Percentiles rank a stretch among this genome's conserved stretches.
phyloP scores from a whole-genome alignment of 768 basidiomycete species.

The Suillus clintonianus region DNA sequence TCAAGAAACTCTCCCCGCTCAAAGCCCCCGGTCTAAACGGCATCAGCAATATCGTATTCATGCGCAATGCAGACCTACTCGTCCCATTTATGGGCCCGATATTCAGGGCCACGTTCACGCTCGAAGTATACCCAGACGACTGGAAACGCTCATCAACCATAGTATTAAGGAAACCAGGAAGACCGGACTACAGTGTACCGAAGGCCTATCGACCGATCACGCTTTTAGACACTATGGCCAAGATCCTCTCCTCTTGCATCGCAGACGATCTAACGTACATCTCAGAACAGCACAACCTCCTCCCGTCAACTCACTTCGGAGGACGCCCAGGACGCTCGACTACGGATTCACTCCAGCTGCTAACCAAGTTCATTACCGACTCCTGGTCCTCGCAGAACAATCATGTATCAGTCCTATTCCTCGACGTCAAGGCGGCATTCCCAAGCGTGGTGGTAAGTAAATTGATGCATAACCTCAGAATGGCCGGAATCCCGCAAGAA shows the following conservation, averaged over 20 bases:
- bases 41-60: neutral
- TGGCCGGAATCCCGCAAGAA: neutral
- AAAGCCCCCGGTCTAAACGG: neutral
- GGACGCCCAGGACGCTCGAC: too few relatives aligned
- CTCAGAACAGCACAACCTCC: too few relatives aligned
- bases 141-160: too few relatives aligned
- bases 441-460: neutral
- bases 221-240: too few relatives aligned
- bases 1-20: neutral
- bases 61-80: neutral
- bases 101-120: accelerated
- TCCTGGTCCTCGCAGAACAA: neutral
- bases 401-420: neutral
- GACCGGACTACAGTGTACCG: too few relatives aligned
- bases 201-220: too few relatives aligned
- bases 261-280: too few relatives aligned
- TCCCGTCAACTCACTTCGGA: too few relatives aligned
- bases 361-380: too few relatives aligned
- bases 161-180: too few relatives aligned
- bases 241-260: too few relatives aligned
- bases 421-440: neutral
- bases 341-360: too few relatives aligned
- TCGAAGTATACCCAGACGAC: neutral
- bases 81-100: neutral
- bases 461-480: neutral